Evolutionary conservation across 257 asterid species (phyloP).

Genomic region (Jacaranda mimosifolia): DNA sequence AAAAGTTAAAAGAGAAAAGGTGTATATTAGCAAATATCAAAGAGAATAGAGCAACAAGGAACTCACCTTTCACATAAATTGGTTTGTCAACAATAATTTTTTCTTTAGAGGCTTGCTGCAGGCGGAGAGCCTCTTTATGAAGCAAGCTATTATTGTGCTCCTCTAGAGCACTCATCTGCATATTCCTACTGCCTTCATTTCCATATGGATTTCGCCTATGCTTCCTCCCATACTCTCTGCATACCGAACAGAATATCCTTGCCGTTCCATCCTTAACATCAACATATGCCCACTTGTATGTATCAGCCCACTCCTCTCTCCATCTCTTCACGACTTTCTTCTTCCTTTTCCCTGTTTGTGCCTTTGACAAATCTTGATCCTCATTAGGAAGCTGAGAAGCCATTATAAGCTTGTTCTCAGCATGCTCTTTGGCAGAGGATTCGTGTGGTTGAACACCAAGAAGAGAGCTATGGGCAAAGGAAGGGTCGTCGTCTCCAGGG

Average conservation of each 20-base stretch:
- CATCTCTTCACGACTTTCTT: slow-evolving; percentile 98
- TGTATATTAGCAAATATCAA: background rate
- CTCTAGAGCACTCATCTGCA: slow-evolving; percentile 99
- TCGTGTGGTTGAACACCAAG: slow-evolving; percentile 78
- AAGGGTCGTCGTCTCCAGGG: slow-evolving; percentile 84
- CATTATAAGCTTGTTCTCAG: slow-evolving; percentile 75
- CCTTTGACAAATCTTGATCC: slow-evolving; percentile 74
- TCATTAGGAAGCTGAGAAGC: slow-evolving; percentile 70
- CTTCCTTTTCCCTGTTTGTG: slow-evolving; percentile 85
- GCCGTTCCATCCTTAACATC: slow-evolving; percentile 94
- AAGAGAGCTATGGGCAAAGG: slow-evolving; percentile 73
- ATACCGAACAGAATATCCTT: slow-evolving; percentile 95
- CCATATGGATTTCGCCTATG: slow-evolving; percentile 99
- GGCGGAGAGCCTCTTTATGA: slow-evolving; percentile 98
- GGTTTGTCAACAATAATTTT: slow-evolving; percentile 87
- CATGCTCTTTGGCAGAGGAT: slow-evolving; percentile 77
- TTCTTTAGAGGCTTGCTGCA: slow-evolving; percentile 96
- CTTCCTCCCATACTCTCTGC: slow-evolving; percentile 97
- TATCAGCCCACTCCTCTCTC: slow-evolving; percentile 99
- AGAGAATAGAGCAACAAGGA: slow-evolving; percentile 30
- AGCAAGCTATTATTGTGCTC: slow-evolving; percentile 98
- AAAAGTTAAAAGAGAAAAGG: background rate
- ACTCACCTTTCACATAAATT: slow-evolving; percentile 88
- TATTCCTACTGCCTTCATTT: slow-evolving; percentile 98
- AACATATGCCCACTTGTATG: slow-evolving; percentile 99